Base-by-base conservation (phyloP, 176 grass and related monocot genomes). In the Puccinellia tenuiflora region DNA sequence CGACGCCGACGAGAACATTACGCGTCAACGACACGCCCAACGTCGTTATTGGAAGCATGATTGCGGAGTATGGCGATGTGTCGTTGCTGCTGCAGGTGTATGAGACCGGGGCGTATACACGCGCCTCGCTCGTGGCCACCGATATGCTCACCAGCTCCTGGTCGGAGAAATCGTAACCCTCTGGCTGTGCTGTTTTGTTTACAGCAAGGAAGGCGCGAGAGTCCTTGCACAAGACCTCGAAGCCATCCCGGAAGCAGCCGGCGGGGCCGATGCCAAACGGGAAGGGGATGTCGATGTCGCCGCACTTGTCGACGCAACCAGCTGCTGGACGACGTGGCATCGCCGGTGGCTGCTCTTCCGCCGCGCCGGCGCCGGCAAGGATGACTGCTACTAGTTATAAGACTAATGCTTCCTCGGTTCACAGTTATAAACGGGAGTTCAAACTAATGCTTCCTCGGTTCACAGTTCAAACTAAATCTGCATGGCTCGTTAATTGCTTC, bases 51-150 rank as follows among this genome's bases (percentile, higher is more conserved):
- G n/a, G 35, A 3, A 38, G 6, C 4, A 34, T 34, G 3, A 2
- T 2, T 34, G 33, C 4, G 33, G 33, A 2, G 33, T 2, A 34
- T n/a, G n/a, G 4, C 33, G 33, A 34, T 2, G 33, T 60, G 24
- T 0, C 0, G 14, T 16, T 3, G 5, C 0, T 29, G 12, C 1
- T 7, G 57, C 57, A 61, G 13, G 0, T 0, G 57, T 15, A 61
- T 0, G 13, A 0, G 12, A 61, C 0, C 57, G 57, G 0, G 5
- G 25, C 13, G 26, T 61, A 30, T 13, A 5, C 57, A 5, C 26
- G 57, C 2, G 26, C 13, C 57, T 29, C 13, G 57, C 57, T 13
- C 12, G 25, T 61, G 25, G 57, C 26, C 5, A 61, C 25, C 1
- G 57, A 61, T 61, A 30, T 61, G 57, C 57, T 30, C 57, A 2